Percentiles rank a stretch among this genome's conserved stretches.
Evolutionary conservation across 768 basidiomycete genomes (phyloP).

Genomic region (Collybiopsis luxurians): DNA sequence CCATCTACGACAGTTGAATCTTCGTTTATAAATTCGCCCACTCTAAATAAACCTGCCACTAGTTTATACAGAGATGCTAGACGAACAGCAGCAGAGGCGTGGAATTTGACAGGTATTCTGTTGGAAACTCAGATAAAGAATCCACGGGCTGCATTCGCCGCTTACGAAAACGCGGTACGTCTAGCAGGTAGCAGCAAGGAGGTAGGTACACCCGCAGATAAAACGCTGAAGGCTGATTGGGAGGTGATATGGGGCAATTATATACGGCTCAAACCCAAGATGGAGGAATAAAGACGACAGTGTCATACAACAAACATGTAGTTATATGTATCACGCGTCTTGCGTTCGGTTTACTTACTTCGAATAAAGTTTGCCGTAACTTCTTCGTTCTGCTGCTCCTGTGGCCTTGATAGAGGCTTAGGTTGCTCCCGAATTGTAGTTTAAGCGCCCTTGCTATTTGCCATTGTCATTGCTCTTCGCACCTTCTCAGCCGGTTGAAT

Average conservation of each 20-base stretch:
- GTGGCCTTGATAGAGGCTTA: too few species aligned
- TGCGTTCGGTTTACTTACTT: too few species aligned
- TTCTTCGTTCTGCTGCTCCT: too few species aligned
- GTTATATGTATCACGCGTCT: neutral
- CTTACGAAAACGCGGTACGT: constrained; percentile 65
- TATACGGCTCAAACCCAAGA: constrained; percentile 38
- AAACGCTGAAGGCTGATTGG: constrained; percentile 61
- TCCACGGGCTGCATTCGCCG: constrained; percentile 46
- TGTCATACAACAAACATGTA: too few species aligned
- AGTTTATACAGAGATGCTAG: constrained; percentile 66
- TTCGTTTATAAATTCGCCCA: constrained; percentile 42
- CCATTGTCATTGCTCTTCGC: too few species aligned
- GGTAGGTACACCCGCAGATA: constrained; percentile 43
- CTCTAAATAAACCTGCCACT: constrained; percentile 53
- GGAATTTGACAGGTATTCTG: constrained; percentile 70
- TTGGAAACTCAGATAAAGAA: constrained; percentile 44
- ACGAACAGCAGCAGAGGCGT: constrained; percentile 69
- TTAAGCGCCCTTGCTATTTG: too few species aligned
- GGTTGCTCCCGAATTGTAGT: too few species aligned
- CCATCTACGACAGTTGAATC: constrained; percentile 32
- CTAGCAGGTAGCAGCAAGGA: constrained; percentile 60
- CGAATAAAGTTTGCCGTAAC: too few species aligned
- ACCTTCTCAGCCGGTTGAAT: too few species aligned
- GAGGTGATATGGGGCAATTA: constrained; percentile 59
- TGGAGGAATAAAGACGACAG: too few species aligned